Evolutionary conservation across 148 eudicot species (phyloP), one percentile per base, ranked within the genome.

Genomic region (Camellia granthamiana): DNA sequence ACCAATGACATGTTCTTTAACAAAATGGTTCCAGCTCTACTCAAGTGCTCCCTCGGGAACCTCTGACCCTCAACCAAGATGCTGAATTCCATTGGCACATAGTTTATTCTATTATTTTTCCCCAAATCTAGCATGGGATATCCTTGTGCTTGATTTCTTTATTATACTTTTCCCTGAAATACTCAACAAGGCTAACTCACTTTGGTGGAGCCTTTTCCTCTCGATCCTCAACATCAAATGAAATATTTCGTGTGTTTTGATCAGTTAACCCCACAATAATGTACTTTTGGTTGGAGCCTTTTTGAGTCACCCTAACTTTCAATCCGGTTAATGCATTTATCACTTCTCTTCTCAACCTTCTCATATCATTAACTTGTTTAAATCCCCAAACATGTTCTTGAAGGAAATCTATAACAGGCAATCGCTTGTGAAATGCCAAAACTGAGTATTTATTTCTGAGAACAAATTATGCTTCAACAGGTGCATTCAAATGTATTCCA

Each of bases 51-150:
- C 84, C 88, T 90, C 6, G 88, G 87, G 21, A 41, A 90, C 84
- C 92, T 89, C 81, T 90, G 94, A 46, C 94, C 93, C 87, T 91
- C 92, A 51, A 84, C 90, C 88, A 93, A 79, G 59, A 86, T 80
- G 77, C 97, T 91, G 13, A 90, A 84, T 77, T 93, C 97, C 79
- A 91, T 85, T 0, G 97, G 95, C 7, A 91, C 87, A 81, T 86
- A 84, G 64, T 91, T 91, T 15, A 56, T 64, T 62, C 76, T 88
- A 30, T 81, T 79, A 30, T 76, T 74, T 77, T 78, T 90, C 65
- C 92, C 93, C 77, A 91, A 80, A 74, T 85, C 84, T 60, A 93
- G 74, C 91, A 91, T 23, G 95, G 95, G 21, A 90, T 64, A 78
- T 84, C 79, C 30, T 23, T 43, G 64, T 88, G 69, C 65, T 16